Conservation (phyloP, 108 stramenopile species). For the Chaetoceros tenuissimus region DNA sequence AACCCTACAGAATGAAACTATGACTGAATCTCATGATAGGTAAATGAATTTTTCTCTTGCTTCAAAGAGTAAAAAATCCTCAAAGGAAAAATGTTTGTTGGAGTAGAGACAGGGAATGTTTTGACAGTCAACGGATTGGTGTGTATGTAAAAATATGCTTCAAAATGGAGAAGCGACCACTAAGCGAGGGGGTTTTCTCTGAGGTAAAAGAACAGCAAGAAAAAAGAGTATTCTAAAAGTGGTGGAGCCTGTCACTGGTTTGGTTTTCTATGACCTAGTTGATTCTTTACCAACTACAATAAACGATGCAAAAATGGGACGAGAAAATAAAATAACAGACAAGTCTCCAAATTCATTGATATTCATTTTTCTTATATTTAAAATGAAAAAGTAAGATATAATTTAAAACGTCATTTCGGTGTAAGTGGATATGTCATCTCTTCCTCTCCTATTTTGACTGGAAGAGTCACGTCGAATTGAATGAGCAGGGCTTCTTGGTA, state of each 20-base stretch:
- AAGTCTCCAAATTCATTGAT: no score
- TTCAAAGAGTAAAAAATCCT: conserved; percentile 74
- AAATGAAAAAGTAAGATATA: no score
- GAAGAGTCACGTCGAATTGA: no score
- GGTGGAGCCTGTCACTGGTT: conserved; percentile 32
- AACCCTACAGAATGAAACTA: no score
- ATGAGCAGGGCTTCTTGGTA: background rate
- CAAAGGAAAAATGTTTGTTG: conserved; percentile 73
- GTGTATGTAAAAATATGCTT: conserved; percentile 42
- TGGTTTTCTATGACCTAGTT: conserved; percentile 58
- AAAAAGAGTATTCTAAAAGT: conserved; percentile 69
- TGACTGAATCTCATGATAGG: no score
- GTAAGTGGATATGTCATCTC: no score
- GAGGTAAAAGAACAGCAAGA: conserved; percentile 29
- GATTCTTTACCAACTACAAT: conserved; percentile 64
- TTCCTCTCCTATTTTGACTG: no score
- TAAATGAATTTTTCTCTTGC: no score
- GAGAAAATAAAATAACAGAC: no score
- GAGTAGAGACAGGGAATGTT: conserved; percentile 70
- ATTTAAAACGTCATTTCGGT: no score
- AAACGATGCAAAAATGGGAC: conserved; percentile 25
- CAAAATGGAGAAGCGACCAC: conserved; percentile 12
- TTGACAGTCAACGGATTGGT: conserved; percentile 42
- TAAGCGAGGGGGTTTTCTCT: background rate
- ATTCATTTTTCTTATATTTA: no score